Conservation (phyloP, 306 rosid genomes). For the Prunus davidiana region DNA sequence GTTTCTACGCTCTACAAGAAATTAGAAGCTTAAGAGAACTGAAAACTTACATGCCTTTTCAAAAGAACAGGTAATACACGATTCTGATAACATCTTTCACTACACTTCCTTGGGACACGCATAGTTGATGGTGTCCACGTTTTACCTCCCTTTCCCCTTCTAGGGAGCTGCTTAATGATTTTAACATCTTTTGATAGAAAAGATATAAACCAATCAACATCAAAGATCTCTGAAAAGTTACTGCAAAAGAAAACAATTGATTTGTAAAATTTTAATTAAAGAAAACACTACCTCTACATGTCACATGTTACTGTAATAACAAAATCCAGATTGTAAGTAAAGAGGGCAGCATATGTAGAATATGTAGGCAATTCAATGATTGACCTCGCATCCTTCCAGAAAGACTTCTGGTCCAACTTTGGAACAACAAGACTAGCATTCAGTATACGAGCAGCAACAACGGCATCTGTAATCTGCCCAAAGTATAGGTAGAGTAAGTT, state of each 20-base stretch:
- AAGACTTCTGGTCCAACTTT: constrained; percentile 87
- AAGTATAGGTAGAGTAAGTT: constrained; percentile 25
- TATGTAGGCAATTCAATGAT: constrained; percentile 23
- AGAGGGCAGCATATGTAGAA: constrained; percentile 4
- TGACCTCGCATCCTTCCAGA: constrained; percentile 96
- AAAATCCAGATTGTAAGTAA: constrained; percentile 12
- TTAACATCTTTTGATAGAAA: constrained; percentile 75
- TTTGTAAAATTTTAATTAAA: not conserved
- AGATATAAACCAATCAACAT: constrained; percentile 81
- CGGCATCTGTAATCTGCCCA: constrained; percentile 94
- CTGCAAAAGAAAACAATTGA: constrained; percentile 56
- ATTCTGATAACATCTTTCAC: constrained; percentile 78
- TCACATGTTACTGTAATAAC: constrained; percentile 10
- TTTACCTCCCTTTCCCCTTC: constrained; percentile 66
- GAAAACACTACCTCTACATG: constrained; percentile 1
- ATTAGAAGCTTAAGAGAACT: constrained; percentile 28
- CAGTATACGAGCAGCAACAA: constrained; percentile 91
- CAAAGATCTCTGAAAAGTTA: constrained; percentile 92
- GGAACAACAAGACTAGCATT: constrained; percentile 97
- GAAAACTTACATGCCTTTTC: constrained; percentile 87
- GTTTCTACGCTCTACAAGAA: constrained; percentile 13
- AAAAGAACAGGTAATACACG: constrained; percentile 85
- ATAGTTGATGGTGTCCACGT: constrained; percentile 55
- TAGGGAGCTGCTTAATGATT: constrained; percentile 82
- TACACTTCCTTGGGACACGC: constrained; percentile 98